These are phyloP conservation scores for Fraxinus albicans DNA, from an alignment of 305 asterid species.

Conservation along the genomic window DNA sequence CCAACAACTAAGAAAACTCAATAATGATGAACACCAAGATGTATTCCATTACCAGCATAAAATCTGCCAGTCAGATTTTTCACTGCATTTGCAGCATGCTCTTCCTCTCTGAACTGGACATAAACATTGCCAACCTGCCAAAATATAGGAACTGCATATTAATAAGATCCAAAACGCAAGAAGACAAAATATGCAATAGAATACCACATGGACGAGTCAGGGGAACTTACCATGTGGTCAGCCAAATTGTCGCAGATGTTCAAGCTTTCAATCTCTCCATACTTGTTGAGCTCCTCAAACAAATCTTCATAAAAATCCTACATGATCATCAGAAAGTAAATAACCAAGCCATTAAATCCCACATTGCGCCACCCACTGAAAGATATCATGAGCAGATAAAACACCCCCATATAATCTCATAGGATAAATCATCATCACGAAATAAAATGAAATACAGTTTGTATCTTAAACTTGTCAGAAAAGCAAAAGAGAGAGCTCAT, in stretches of 20 bases:
- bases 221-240: slow-evolving; percentile 77
- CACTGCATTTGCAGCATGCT: slow-evolving; percentile 88
- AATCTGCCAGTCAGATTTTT: slow-evolving; percentile 82
- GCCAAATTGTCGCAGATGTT: slow-evolving; percentile 93
- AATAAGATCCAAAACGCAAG: neutral
- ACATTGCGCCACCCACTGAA: neutral
- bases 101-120: slow-evolving; percentile 96
- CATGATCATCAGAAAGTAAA: slow-evolving; percentile 16
- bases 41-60: slow-evolving; percentile 64
- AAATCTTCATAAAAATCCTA: slow-evolving; percentile 94
- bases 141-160: neutral
- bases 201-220: neutral
- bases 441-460: neutral
- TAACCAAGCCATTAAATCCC: neutral
- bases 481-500: neutral
- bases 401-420: neutral
- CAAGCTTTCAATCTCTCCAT: slow-evolving; percentile 91
- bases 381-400: neutral
- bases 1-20: neutral
- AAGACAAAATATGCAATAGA: neutral
- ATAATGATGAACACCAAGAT: neutral
- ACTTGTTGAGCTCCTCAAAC: slow-evolving; percentile 88
- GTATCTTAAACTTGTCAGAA: neutral
- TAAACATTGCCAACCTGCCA: slow-evolving; percentile 95
- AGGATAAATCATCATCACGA: neutral